Conservation (phyloP, 2,329 filamentous ascomycete genomes). For the Monosporascus sp. region DNA sequence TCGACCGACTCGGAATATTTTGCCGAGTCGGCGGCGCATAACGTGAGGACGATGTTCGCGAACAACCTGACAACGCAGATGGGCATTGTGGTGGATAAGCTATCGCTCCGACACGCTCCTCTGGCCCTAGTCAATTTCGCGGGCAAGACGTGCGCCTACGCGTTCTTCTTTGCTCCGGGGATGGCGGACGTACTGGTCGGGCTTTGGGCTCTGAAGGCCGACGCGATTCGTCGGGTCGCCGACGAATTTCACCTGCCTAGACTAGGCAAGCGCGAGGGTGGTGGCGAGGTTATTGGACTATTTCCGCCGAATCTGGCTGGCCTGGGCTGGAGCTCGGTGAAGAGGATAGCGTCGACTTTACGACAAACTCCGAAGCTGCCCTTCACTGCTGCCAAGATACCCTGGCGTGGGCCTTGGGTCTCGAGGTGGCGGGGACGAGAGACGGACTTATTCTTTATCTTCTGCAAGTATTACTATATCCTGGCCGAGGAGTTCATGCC, state of each 20-base stretch:
- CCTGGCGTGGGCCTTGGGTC: slow-evolving; percentile 82
- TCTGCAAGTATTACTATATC: slow-evolving; percentile 82
- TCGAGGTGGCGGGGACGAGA: slow-evolving; percentile 82
- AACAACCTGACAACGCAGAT: slow-evolving; percentile 80
- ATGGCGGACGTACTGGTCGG: slow-evolving; percentile 79
- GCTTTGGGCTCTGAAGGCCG: slow-evolving; percentile 69
- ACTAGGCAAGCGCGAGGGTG: slow-evolving; percentile 50
- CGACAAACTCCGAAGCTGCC: slow-evolving; percentile 62
- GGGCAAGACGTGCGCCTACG: slow-evolving; percentile 86
- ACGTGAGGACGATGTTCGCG: slow-evolving; percentile 81
- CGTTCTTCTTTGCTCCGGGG: slow-evolving; percentile 87
- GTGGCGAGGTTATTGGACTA: slow-evolving; percentile 59
- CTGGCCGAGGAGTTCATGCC: slow-evolving; percentile 71
- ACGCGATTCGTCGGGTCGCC: slow-evolving; percentile 65
- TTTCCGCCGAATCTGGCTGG: slow-evolving; percentile 65
- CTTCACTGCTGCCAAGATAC: slow-evolving; percentile 64
- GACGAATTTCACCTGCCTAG: slow-evolving; percentile 63
- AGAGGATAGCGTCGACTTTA: slow-evolving; percentile 48
- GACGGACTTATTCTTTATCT: slow-evolving; percentile 87
- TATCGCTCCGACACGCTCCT: slow-evolving; percentile 69
- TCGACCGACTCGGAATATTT: slow-evolving; percentile 43
- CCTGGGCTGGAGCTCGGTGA: slow-evolving; percentile 52
- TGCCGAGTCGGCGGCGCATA: slow-evolving; percentile 73
- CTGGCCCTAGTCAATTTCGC: slow-evolving; percentile 74
- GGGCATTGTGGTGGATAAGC: slow-evolving; percentile 80